Evolutionary conservation across 495 filamentous ascomycete genomes (phyloP).

Genomic region (Penicillium robsamsonii): DNA sequence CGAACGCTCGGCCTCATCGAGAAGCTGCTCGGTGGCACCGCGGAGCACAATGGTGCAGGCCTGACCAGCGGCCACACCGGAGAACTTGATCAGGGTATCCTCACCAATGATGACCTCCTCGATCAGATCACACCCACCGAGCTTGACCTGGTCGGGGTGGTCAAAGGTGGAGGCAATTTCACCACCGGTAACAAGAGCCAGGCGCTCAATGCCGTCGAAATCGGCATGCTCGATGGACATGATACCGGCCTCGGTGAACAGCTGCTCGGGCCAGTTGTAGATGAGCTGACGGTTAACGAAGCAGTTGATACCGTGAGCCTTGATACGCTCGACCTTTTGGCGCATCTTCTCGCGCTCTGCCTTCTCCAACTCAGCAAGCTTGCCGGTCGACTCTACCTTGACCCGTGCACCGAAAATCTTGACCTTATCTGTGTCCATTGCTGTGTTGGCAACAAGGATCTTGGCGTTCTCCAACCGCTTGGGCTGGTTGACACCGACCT

Average conservation of each 20-base stretch:
- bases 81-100: slow-evolving; percentile 95
- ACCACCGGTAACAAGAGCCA: slow-evolving; percentile 92
- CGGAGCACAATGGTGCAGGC: slow-evolving; percentile 97
- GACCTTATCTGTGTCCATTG: slow-evolving; percentile 99
- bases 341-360: slow-evolving; percentile 99
- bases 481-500: slow-evolving; percentile 97
- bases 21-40: slow-evolving; percentile 91
- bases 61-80: slow-evolving; percentile 88
- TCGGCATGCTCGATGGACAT: slow-evolving; percentile 98
- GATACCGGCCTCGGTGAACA: slow-evolving; percentile 96
- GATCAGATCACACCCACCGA: slow-evolving; percentile 91
- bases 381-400: slow-evolving; percentile 89
- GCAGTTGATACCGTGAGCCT: slow-evolving; percentile 98
- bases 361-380: slow-evolving; percentile 94
- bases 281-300: slow-evolving; percentile 99
- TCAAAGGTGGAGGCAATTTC: slow-evolving; percentile 98
- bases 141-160: slow-evolving; percentile 93
- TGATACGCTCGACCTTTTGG: slow-evolving; percentile 97
- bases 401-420: slow-evolving; percentile 98
- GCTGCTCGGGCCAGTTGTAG: slow-evolving; percentile 99
- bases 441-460: slow-evolving; percentile 94
- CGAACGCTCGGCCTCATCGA: slow-evolving; percentile 95
- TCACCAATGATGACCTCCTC: slow-evolving; percentile 98
- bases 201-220: slow-evolving; percentile 94
- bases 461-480: slow-evolving; percentile 97